Conservation (phyloP, 2,329 filamentous ascomycete genomes). For the Chrysoporthe deuterocubensis region DNA sequence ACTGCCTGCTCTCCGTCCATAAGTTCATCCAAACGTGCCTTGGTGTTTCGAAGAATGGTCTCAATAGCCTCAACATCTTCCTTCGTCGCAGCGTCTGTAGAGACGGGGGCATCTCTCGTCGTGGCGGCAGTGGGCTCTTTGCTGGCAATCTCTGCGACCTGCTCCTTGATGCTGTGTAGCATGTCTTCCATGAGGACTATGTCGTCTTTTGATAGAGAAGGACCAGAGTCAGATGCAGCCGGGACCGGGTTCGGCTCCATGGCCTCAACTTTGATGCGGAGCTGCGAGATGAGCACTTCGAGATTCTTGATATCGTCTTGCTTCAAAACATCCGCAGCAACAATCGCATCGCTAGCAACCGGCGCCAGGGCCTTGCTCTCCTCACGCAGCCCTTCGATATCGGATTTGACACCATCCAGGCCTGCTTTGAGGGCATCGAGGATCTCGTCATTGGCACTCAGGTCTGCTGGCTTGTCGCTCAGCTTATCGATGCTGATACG, state of each 20-base stretch:
- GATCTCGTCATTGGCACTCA: slow-evolving; percentile 87
- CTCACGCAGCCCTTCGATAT: slow-evolving; percentile 79
- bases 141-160: slow-evolving; percentile 39
- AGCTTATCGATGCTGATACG: slow-evolving; percentile 77
- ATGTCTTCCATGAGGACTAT: slow-evolving; percentile 59
- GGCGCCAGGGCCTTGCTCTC: slow-evolving; percentile 54
- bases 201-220: slow-evolving; percentile 54
- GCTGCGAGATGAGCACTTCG: slow-evolving; percentile 79
- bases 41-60: slow-evolving; percentile 86
- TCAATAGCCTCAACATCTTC: slow-evolving; percentile 92
- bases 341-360: slow-evolving; percentile 56
- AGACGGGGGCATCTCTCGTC: slow-evolving; percentile 33
- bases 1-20: slow-evolving; percentile 75
- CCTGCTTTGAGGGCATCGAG: slow-evolving; percentile 86
- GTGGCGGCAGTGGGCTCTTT: slow-evolving; percentile 32
- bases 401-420: slow-evolving; percentile 72
- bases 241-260: slow-evolving; percentile 60
- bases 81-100: slow-evolving; percentile 63
- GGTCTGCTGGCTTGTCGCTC: slow-evolving; percentile 77
- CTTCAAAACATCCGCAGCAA: slow-evolving; percentile 58
- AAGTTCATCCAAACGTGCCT: slow-evolving; percentile 80
- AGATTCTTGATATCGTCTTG: slow-evolving; percentile 82
- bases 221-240: slow-evolving; percentile 38
- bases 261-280: slow-evolving; percentile 82
- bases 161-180: slow-evolving; percentile 49